Evolutionary conservation across 1,284 basidiomycete species (phyloP).

Genomic region (Apiotrichum laibachii): DNA sequence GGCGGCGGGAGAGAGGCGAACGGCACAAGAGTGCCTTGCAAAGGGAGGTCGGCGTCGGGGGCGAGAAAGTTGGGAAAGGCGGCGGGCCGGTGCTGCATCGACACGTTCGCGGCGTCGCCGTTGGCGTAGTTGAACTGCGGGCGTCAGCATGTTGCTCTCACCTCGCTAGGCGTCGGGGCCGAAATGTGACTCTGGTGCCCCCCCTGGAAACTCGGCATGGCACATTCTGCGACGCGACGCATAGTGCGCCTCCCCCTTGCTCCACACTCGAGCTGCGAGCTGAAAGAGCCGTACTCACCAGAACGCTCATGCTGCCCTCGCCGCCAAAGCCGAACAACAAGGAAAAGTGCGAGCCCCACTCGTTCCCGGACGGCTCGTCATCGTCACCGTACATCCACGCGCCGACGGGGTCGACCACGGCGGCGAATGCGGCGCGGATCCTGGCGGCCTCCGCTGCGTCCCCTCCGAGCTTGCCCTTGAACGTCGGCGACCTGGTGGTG

Average conservation of each 20-base stretch:
- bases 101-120: conserved; percentile 28
- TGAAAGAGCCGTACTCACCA: not conserved
- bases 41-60: conserved; percentile 28
- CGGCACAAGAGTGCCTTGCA: conserved; percentile 34
- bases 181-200: too few species aligned
- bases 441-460: not conserved
- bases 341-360: not conserved
- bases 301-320: conserved; percentile 1
- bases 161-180: not conserved
- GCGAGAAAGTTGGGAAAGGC: conserved; percentile 45
- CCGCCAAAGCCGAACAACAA: conserved; percentile 2
- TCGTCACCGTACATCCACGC: not conserved
- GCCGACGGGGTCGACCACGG: conserved; percentile 5
- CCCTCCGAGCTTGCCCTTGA: not conserved
- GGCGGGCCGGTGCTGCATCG: conserved; percentile 47
- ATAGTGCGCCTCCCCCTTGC: too few species aligned
- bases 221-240: too few species aligned
- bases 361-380: not conserved
- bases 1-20: conserved; percentile 26
- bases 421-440: conserved; percentile 7
- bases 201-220: too few species aligned
- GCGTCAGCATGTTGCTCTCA: not conserved
- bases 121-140: not conserved
- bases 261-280: too few species aligned
- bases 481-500: not conserved